Evolutionary conservation across 257 asterid species (phyloP).

Genomic region (Misopates orontium): DNA sequence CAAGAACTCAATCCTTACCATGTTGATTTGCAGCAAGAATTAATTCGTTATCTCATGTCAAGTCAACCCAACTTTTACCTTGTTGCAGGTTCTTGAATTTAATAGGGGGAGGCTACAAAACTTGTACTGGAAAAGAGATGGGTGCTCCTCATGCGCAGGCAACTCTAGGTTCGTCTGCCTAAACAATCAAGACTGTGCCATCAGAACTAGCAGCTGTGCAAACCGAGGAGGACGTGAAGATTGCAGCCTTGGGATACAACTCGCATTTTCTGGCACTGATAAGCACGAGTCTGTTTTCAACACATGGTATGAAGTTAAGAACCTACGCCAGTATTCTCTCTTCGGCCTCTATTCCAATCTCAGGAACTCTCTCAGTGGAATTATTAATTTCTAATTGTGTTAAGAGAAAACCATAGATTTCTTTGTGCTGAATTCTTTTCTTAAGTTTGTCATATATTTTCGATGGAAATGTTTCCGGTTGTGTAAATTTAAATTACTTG

Average conservation of each 20-base stretch:
- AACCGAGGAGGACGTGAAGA: slow-evolving; percentile 79
- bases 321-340: slow-evolving; percentile 93
- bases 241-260: slow-evolving; percentile 91
- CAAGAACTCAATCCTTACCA: slow-evolving; percentile 37
- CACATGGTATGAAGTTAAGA: slow-evolving; percentile 93
- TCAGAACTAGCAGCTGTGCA: slow-evolving; percentile 62
- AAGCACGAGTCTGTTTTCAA: slow-evolving; percentile 79
- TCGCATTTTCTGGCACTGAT: slow-evolving; percentile 93
- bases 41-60: slow-evolving; percentile 4
- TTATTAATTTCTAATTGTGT: slow-evolving; percentile 30
- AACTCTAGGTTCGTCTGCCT: slow-evolving; percentile 75
- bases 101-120: slow-evolving; percentile 91
- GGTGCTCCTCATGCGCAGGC: slow-evolving; percentile 73
- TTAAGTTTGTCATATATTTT: slow-evolving; percentile 12
- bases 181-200: slow-evolving; percentile 90
- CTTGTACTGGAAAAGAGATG: slow-evolving; percentile 92
- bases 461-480: slow-evolving; percentile 10
- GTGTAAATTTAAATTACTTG: slow-evolving; percentile 27
- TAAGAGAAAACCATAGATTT: slow-evolving; percentile 19
- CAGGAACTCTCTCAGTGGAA: slow-evolving; percentile 60
- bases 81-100: slow-evolving; percentile 77
- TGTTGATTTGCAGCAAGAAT: slow-evolving; percentile 6
- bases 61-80: background rate
- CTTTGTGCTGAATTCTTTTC: slow-evolving; percentile 18
- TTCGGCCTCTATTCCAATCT: slow-evolving; percentile 77